Percentiles rank a stretch among this genome's conserved stretches.
phyloP scores from a whole-genome alignment of 2,329 filamentous ascomycete genomes.

The Colletotrichum lentis region DNA sequence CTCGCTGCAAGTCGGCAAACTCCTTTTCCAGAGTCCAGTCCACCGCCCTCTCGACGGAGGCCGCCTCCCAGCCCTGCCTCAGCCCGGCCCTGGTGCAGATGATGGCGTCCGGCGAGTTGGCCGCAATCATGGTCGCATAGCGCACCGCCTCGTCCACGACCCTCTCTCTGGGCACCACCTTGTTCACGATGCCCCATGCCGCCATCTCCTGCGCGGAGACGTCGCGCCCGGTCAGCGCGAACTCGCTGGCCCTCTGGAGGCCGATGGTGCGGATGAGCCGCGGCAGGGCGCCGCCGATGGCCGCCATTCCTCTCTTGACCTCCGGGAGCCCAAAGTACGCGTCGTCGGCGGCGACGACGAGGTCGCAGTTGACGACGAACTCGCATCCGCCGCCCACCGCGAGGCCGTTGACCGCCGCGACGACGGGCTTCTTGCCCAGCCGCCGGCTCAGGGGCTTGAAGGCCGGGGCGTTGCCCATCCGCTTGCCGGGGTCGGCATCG shows the following conservation, averaged over 20 bases:
- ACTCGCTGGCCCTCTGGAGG: conserved; percentile 41
- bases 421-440: conserved; percentile 63
- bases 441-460: conserved; percentile 49
- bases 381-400: conserved; percentile 67
- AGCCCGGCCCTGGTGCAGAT: conserved; percentile 52
- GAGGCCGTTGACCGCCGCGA: conserved; percentile 67
- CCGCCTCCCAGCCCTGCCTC: conserved; percentile 51
- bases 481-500: conserved; percentile 39
- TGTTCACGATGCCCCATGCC: conserved; percentile 41
- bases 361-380: conserved; percentile 62
- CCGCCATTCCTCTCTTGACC: conserved; percentile 62
- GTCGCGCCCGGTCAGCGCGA: conserved; percentile 41
- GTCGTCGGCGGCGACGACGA: conserved; percentile 61
- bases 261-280: conserved; percentile 55
- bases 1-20: conserved; percentile 44
- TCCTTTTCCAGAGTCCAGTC: conserved; percentile 44
- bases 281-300: conserved; percentile 60
- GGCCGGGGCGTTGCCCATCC: conserved; percentile 35
- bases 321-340: conserved; percentile 63
- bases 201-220: conserved; percentile 41
- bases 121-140: conserved; percentile 35
- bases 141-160: conserved; percentile 39
- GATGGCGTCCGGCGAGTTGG: conserved; percentile 48
- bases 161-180: conserved; percentile 34
- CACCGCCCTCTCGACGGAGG: conserved; percentile 50